Percentiles rank a stretch among this genome's conserved stretches.
Evolutionary conservation across 768 basidiomycete genomes (phyloP).

Genomic region (Trametes cingulata): DNA sequence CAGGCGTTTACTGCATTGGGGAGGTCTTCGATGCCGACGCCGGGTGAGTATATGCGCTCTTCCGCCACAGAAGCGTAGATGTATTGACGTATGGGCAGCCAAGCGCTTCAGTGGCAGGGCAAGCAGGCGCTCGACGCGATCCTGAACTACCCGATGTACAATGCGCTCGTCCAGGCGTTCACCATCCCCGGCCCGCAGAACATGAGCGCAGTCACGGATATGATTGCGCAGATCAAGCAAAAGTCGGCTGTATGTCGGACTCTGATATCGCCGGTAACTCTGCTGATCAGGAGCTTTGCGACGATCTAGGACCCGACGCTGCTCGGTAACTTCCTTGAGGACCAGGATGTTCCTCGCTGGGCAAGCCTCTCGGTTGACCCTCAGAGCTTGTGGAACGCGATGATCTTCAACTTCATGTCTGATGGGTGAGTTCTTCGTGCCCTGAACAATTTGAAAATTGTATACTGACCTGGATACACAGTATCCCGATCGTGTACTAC

Average conservation of each 20-base stretch:
- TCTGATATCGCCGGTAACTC: too few species aligned
- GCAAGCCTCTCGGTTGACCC: constrained; percentile 69
- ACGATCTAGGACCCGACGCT: constrained; percentile 36
- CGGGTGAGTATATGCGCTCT: constrained; percentile 37
- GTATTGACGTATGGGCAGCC: constrained; percentile 36
- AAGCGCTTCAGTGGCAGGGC: constrained; percentile 62
- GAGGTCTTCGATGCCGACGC: constrained; percentile 67
- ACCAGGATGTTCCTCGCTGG: constrained; percentile 79
- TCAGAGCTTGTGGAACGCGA: constrained; percentile 73
- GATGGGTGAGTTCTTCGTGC: constrained; percentile 48
- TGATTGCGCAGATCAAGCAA: constrained; percentile 52
- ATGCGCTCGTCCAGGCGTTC: constrained; percentile 64
- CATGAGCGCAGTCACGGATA: constrained; percentile 53
- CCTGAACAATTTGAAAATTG: not conserved
- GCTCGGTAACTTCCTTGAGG: constrained; percentile 80
- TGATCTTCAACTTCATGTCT: constrained; percentile 73
- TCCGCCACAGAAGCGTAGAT: too few species aligned
- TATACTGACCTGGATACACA: constrained; percentile 17
- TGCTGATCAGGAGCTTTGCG: not conserved
- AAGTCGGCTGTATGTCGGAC: constrained; percentile 44
- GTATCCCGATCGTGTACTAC: constrained; percentile 81
- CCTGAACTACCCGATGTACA: constrained; percentile 71
- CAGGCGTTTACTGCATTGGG: constrained; percentile 85
- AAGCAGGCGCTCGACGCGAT: constrained; percentile 63
- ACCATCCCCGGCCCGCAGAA: constrained; percentile 69